phyloP scores from a whole-genome alignment of 345 rosid genomes.

The Gossypium raimondii region DNA sequence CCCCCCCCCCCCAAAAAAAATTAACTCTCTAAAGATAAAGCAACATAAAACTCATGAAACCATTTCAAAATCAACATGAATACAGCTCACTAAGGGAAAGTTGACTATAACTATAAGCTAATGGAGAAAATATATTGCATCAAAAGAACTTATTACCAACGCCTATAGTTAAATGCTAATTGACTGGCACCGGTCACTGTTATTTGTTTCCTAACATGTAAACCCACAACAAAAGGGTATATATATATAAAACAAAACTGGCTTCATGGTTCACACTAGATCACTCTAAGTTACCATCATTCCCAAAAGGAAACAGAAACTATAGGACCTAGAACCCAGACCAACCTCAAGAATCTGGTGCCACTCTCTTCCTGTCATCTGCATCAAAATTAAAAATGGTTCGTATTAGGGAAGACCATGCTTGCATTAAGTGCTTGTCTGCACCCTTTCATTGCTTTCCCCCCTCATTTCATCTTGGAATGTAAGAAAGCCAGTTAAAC shows the following conservation, averaged over 20 bases:
- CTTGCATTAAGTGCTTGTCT: neutral
- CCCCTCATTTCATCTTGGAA: neutral
- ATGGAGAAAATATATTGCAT: neutral
- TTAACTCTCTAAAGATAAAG: neutral
- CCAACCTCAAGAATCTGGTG: slow-evolving; percentile 73
- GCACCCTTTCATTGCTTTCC: neutral
- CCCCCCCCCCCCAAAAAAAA: neutral
- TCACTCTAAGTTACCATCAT: neutral
- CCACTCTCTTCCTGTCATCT: slow-evolving; percentile 73
- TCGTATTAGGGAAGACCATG: neutral
- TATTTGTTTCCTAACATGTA: slow-evolving; percentile 19
- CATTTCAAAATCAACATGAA: neutral
- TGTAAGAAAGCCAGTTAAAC: neutral
- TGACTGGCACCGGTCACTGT: slow-evolving; percentile 6
- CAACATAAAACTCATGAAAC: neutral
- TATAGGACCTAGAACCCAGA: slow-evolving; percentile 6
- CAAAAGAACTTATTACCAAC: neutral
- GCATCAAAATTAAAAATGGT: slow-evolving; percentile 19
- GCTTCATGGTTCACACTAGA: neutral
- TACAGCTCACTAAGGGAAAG: neutral
- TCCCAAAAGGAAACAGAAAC: slow-evolving; percentile 3
- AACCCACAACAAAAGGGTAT: neutral
- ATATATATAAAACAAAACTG: neutral
- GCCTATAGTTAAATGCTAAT: neutral
- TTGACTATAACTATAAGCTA: neutral